Evolutionary conservation across 2,329 filamentous ascomycete genomes (phyloP).

Genomic region (Fusarium abutilonis): DNA sequence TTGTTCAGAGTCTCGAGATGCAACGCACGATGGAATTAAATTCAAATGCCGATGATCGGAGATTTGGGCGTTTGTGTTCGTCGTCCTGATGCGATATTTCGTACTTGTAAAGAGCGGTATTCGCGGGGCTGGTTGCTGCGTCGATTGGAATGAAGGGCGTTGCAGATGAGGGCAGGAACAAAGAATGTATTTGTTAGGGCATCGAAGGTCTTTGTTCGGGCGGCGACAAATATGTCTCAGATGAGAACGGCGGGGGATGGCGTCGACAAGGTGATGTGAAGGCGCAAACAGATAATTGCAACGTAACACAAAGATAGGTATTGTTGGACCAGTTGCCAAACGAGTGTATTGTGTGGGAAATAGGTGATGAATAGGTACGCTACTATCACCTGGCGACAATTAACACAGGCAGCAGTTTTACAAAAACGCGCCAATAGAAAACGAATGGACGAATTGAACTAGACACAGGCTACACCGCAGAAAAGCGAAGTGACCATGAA

Average conservation of each 20-base stretch:
- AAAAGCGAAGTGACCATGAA: conserved; percentile 36
- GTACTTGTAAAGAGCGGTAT: conserved; percentile 14
- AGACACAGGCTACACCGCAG: conserved; percentile 31
- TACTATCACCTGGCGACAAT: conserved; percentile 13
- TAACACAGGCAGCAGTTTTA: conserved; percentile 34
- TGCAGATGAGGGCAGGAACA: conserved; percentile 39
- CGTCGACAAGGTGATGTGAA: conserved; percentile 20
- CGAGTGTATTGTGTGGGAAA: conserved; percentile 20
- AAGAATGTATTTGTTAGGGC: conserved; percentile 42
- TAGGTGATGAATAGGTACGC: conserved; percentile 27
- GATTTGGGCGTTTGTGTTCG: neutral
- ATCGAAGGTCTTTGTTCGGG: conserved; percentile 38
- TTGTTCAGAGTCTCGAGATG: conserved; percentile 18
- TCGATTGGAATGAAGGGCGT: conserved; percentile 46
- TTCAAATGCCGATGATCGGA: neutral
- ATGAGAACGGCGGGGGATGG: conserved; percentile 13
- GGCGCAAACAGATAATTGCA: conserved; percentile 20
- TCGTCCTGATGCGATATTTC: conserved; percentile 27
- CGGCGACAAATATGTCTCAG: conserved; percentile 43
- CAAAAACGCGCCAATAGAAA: conserved; percentile 41
- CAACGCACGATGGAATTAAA: neutral
- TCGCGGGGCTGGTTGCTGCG: conserved; percentile 33
- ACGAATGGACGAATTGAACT: conserved; percentile 47
- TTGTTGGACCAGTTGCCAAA: conserved; percentile 46
- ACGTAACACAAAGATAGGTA: conserved; percentile 18